phyloP scores from a whole-genome alignment of 106 monocot species.

The Allium fistulosum region DNA sequence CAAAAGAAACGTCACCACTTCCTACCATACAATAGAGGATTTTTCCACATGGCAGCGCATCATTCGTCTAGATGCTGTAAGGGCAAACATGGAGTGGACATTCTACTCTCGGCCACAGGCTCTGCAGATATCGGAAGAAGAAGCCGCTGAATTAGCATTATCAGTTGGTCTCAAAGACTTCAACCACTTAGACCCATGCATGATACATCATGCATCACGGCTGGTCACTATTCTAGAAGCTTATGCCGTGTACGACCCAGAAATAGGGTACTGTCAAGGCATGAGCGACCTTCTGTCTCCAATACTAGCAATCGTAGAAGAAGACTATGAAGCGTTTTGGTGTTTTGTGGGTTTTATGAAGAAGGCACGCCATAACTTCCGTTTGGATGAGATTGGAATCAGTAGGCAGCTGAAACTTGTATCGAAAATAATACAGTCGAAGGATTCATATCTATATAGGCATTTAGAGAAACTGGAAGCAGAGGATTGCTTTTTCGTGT shows the following conservation, averaged over 20 bases:
- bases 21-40: constrained; percentile 44
- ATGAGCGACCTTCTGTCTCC: constrained; percentile 90
- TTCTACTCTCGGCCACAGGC: constrained; percentile 47
- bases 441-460: constrained; percentile 57
- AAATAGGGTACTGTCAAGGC: constrained; percentile 90
- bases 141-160: constrained; percentile 30
- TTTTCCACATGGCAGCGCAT: constrained; percentile 82
- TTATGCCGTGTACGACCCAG: constrained; percentile 73
- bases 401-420: constrained; percentile 61
- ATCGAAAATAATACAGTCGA: constrained; percentile 69
- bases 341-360: constrained; percentile 92
- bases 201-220: constrained; percentile 74
- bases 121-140: constrained; percentile 25
- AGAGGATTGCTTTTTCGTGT: constrained; percentile 90
- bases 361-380: constrained; percentile 83
- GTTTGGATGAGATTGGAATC: constrained; percentile 88
- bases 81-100: constrained; percentile 77
- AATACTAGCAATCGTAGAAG: constrained; percentile 68
- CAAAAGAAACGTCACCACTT: constrained; percentile 13
- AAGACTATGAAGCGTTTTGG: constrained; percentile 81
- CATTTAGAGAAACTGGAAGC: constrained; percentile 82
- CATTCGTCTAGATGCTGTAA: constrained; percentile 72
- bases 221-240: constrained; percentile 73
- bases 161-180: constrained; percentile 60
- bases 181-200: constrained; percentile 68